Base-by-base conservation (phyloP, 441 rosid genomes). In the Populus tomentosa region DNA sequence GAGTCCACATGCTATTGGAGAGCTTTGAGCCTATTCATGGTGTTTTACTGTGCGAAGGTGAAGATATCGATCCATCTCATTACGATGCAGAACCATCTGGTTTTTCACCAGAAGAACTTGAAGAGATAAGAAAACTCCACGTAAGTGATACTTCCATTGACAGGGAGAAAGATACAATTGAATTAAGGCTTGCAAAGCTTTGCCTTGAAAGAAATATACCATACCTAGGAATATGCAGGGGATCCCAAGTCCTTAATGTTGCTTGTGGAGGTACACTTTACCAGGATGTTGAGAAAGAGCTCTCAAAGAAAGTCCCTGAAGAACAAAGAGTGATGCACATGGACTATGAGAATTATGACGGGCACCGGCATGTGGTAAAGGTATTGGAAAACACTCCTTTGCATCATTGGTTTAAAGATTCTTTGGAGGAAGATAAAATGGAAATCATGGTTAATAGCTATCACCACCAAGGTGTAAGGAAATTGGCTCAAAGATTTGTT, bases 21-120 rank as follows among this genome's bases (percentile, higher is more conserved):
- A 94, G 98, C 87, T 94, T 94, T 81, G 90, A 92, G 80, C 97
- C 98, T 0, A 91, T 94, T 87, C 96, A 94, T 35, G 97, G 97
- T 10, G 96, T 94, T 42, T 92, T 94, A 24, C 94, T 92, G 0
- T 94, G 98, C 59, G 97, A 94, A 85, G 98, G 98, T 18, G 98
- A 94, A 81, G 97, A 94, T 67, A 84, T 94, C 23, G 98, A 92
- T 81, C 95, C 97, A 30, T 87, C 95, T 18, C 90, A 86, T 36
- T 92, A 94, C 33, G 88, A 89, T 20, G 75, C 87, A 2, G 88
- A 89, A 11, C 70, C 83, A 3, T 77, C 91, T 3, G 86, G 81
- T 0, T 82, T 93, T 67, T 86, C 91, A 0, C 82, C 79, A 0
- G 91, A 87, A 70, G 97, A 92, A 59, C 89, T 92, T 3, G 88